A percentile compares a stretch with the other conserved stretches of the same genome.
phyloP scores from a whole-genome alignment of 1,284 basidiomycete species.

The Ceratobasidium theobromae region DNA sequence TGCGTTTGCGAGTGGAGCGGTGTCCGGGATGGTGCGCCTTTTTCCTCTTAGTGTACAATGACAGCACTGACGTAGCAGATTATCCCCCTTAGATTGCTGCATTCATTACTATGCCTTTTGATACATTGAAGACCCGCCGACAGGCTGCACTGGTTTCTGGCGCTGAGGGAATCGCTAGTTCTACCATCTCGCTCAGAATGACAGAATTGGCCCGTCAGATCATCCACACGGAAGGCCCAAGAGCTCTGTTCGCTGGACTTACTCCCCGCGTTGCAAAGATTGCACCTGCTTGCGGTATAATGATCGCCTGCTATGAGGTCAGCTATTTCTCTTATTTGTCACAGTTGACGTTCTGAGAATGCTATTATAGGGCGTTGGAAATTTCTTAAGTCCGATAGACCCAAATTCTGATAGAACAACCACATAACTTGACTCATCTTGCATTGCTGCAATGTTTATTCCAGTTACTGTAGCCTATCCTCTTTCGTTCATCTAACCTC shows the following conservation, averaged over 20 bases:
- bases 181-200: slow-evolving; percentile 47
- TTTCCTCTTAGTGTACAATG: background rate
- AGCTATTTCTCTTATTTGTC: background rate
- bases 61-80: background rate
- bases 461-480: background rate
- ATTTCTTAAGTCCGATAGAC: slow-evolving; percentile 16
- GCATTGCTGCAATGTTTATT: slow-evolving; percentile 13
- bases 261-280: slow-evolving; percentile 92
- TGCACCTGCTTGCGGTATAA: slow-evolving; percentile 97
- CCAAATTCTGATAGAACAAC: slow-evolving; percentile 9
- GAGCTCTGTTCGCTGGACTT: slow-evolving; percentile 82
- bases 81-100: slow-evolving; percentile 72
- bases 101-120: slow-evolving; percentile 90
- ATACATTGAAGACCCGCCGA: slow-evolving; percentile 91
- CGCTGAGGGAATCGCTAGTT: slow-evolving; percentile 43
- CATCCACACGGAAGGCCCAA: slow-evolving; percentile 71
- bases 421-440: background rate
- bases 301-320: slow-evolving; percentile 95
- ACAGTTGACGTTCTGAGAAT: background rate
- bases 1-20: slow-evolving; percentile 81
- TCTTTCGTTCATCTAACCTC: background rate
- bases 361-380: slow-evolving; percentile 19
- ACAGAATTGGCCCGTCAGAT: slow-evolving; percentile 69
- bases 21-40: slow-evolving; percentile 60
- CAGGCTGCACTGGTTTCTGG: slow-evolving; percentile 70